phyloP scores from a whole-genome alignment of 352 stramenopile genomes.

The Pythium scleroteichum region DNA sequence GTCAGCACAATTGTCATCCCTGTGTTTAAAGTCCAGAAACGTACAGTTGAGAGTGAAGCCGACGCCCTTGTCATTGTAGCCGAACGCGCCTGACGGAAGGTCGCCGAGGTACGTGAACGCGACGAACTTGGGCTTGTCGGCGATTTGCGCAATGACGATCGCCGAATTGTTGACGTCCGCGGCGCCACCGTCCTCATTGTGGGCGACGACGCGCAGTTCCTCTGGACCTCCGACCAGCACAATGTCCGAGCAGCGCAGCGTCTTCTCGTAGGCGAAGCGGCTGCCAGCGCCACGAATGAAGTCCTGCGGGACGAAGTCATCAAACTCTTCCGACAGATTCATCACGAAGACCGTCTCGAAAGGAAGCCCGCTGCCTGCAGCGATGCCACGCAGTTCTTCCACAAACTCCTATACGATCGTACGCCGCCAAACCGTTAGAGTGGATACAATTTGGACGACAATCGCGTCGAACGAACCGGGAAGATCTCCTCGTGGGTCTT shows the following conservation, averaged over 20 bases:
- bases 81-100: conserved; percentile 69
- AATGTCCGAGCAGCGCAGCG: conserved; percentile 67
- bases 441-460: too few species aligned
- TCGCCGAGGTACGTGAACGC: conserved; percentile 76
- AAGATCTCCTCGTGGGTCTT: conserved; percentile 46
- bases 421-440: too few species aligned
- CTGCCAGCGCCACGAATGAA: conserved; percentile 34
- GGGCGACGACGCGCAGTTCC: conserved; percentile 49
- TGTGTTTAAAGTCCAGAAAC: too few species aligned
- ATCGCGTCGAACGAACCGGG: conserved; percentile 34
- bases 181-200: conserved; percentile 67
- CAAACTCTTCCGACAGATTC: conserved; percentile 79
- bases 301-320: conserved; percentile 47
- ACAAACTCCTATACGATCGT: conserved; percentile 48
- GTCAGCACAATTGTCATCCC: too few species aligned
- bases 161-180: conserved; percentile 65
- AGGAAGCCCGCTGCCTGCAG: conserved; percentile 50
- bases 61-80: conserved; percentile 66
- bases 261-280: conserved; percentile 24
- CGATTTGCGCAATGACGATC: conserved; percentile 64
- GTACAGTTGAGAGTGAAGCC: conserved; percentile 81
- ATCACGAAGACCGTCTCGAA: conserved; percentile 73
- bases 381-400: conserved; percentile 62
- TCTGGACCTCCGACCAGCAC: conserved; percentile 48
- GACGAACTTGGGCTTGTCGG: conserved; percentile 51